Evolutionary conservation across 495 filamentous ascomycete genomes (phyloP).

Genomic region (Penicillium tannophilum): DNA sequence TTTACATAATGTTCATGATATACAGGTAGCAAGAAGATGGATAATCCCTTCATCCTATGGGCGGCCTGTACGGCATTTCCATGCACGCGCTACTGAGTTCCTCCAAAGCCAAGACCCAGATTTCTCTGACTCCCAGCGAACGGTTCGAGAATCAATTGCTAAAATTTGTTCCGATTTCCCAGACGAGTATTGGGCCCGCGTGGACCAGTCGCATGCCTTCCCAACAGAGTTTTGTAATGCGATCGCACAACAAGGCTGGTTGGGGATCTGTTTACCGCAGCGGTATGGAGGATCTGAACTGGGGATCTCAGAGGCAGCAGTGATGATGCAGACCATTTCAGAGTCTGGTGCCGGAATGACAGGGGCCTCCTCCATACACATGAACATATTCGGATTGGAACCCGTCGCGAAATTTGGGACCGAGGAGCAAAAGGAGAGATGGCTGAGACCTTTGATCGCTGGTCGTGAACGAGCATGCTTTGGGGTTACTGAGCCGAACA

Average conservation of each 20-base stretch:
- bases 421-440: conserved; percentile 56
- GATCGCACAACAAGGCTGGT: conserved; percentile 71
- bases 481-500: conserved; percentile 65
- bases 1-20: no score
- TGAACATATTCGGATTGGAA: conserved; percentile 75
- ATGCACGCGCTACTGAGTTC: conserved; percentile 23
- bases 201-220: conserved; percentile 16
- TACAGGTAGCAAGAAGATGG: neutral
- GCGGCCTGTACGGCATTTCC: neutral
- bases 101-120: conserved; percentile 21
- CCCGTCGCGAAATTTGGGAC: conserved; percentile 70
- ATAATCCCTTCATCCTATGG: neutral
- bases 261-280: conserved; percentile 74
- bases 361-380: conserved; percentile 73
- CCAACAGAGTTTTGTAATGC: conserved; percentile 63
- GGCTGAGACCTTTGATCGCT: conserved; percentile 63
- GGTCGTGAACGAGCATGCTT: conserved; percentile 64
- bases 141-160: conserved; percentile 66
- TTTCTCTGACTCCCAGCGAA: conserved; percentile 49
- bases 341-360: conserved; percentile 76
- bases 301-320: conserved; percentile 72
- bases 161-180: conserved; percentile 66
- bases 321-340: conserved; percentile 81
- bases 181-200: conserved; percentile 58
- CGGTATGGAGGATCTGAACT: conserved; percentile 63